phyloP scores from a whole-genome alignment of 2,329 filamentous ascomycete genomes.

The Rutstroemia sp. region DNA sequence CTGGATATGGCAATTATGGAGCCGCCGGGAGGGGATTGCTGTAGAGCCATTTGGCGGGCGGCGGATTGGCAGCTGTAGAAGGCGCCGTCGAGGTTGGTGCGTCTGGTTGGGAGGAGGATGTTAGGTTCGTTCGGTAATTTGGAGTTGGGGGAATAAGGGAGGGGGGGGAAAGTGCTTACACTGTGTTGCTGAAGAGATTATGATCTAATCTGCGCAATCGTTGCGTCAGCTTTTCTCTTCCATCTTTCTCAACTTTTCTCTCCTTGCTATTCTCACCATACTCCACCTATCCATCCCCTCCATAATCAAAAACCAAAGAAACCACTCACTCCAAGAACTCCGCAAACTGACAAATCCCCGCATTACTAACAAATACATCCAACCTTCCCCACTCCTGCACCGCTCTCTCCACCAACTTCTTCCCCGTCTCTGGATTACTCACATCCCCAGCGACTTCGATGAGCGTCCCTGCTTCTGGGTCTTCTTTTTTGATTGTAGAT shows the following conservation, averaged over 20 bases:
- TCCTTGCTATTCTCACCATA: neutral
- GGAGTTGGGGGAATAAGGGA: neutral
- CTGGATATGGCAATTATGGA: constrained; percentile 72
- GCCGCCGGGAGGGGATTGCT: constrained; percentile 52
- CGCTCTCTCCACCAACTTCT: constrained; percentile 57
- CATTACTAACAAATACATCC: constrained; percentile 81
- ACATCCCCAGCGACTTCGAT: constrained; percentile 72
- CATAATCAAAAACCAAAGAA: neutral
- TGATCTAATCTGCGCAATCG: constrained; percentile 46
- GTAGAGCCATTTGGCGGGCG: constrained; percentile 68
- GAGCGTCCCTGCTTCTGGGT: constrained; percentile 43
- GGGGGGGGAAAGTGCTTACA: constrained; percentile 33
- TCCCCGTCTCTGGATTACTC: constrained; percentile 63
- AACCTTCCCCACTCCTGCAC: constrained; percentile 55
- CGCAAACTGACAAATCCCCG: constrained; percentile 80
- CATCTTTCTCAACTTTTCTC: neutral
- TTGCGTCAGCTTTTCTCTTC: neutral
- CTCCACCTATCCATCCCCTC: neutral
- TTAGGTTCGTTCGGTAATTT: neutral
- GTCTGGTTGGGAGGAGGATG: constrained; percentile 13
- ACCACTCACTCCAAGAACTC: constrained; percentile 64
- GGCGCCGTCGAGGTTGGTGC: constrained; percentile 80
- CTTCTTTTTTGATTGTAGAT: constrained; percentile 36
- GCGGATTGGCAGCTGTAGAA: constrained; percentile 84
- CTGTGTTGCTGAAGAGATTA: constrained; percentile 62